Conservation (phyloP, 352 stramenopile species). For the Pilasporangium apinafurcum region DNA sequence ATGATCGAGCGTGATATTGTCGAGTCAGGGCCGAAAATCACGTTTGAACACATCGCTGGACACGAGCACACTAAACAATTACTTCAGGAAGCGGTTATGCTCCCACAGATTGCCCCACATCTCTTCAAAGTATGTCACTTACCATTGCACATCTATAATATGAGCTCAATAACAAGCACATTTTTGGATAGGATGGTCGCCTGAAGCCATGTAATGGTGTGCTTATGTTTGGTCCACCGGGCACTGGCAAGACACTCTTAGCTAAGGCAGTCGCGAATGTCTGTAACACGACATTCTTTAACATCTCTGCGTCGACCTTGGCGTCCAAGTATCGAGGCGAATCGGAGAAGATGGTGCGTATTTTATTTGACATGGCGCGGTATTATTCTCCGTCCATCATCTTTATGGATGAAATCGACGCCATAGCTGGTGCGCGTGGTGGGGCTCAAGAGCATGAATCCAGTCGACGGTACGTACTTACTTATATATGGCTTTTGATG, state of each 20-base stretch:
- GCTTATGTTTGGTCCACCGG: slow-evolving; percentile 83
- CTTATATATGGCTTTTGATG: background rate
- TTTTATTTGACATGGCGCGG: slow-evolving; percentile 98
- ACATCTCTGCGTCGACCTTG: slow-evolving; percentile 90
- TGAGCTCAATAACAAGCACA: background rate
- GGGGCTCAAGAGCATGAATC: slow-evolving; percentile 80
- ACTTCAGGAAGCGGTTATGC: slow-evolving; percentile 80
- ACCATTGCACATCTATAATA: background rate
- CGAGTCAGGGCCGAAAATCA: slow-evolving; percentile 57
- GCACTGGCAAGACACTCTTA: slow-evolving; percentile 88
- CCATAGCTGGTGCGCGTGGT: slow-evolving; percentile 75
- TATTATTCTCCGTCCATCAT: slow-evolving; percentile 97
- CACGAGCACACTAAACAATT: slow-evolving; percentile 80
- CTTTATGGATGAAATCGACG: slow-evolving; percentile 99
- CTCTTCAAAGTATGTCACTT: slow-evolving; percentile 54
- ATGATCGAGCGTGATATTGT: slow-evolving; percentile 86
- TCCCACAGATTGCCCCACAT: slow-evolving; percentile 78
- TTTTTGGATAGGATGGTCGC: slow-evolving; percentile 43
- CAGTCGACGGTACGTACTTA: slow-evolving; percentile 46
- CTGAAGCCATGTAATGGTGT: slow-evolving; percentile 80
- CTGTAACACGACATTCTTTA: slow-evolving; percentile 98
- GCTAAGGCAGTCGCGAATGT: slow-evolving; percentile 91
- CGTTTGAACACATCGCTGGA: slow-evolving; percentile 72
- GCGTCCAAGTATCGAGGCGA: slow-evolving; percentile 94
- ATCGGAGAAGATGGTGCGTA: slow-evolving; percentile 94